Base-by-base conservation (phyloP, 176 grass and related monocot species). In the Hyparrhenia diplandra region DNA sequence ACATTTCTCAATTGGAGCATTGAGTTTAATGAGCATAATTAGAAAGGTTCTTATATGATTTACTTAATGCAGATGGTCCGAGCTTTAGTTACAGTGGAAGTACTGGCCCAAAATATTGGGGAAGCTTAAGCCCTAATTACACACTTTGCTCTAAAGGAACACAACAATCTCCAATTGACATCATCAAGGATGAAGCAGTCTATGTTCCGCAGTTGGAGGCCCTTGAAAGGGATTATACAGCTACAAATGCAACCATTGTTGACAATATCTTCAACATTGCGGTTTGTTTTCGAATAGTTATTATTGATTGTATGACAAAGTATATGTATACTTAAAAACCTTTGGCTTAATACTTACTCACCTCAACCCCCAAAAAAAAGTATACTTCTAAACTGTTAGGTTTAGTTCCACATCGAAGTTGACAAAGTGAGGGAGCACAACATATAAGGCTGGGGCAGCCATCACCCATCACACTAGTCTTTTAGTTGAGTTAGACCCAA, bases 101-200 rank as follows among this genome's bases (percentile, higher is more conserved):
- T 81, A 89, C n/a, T 76, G 89, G 94, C 25, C 94, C 94, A 3
- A 49, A 84, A 0, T 65, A 86, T 36, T 97, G 91, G 91, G 89
- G 87, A 3, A 88, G 82, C 31, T 83, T 97, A 76, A 85, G 82
- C 71, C 80, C 89, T 57, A 79, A 90, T 46, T 97, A 87, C 77
- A 79, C 79, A 62, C 29, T 86, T 74, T 97, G 91, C 74, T 92
- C 94, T 42, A 88, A 94, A 81, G 91, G 91, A 60, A 80, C 67
- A 8, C 75, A 84, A 23, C 94, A 94, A 59, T 97, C 94, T 61
- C 94, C 94, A 40, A 82, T 97, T 21, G 75, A 92, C 60, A 94
- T 97, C 54, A 80, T 86, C 59, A 92, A 32, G 27, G 84, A 79
- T 59, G 42, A 58, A 62, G 79, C 61, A 0, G 73, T 88, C 5